Conservation (phyloP, 192 early-diverging fungal species). For the Diversispora epigaea region DNA sequence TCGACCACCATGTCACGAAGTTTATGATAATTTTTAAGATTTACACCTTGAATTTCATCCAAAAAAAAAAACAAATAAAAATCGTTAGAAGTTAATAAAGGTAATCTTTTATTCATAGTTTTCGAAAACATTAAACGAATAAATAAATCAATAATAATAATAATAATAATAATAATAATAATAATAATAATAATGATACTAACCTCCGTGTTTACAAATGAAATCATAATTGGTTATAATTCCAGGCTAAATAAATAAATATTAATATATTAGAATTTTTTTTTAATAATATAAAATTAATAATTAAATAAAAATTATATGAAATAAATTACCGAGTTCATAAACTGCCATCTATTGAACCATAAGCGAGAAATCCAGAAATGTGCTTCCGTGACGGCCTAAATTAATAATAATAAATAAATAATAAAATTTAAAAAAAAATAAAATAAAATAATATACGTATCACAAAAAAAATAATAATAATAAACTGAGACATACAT, state of each 20-base stretch:
- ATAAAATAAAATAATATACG: background rate
- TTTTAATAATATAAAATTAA: background rate
- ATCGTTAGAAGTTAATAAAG: background rate
- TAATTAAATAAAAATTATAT: background rate
- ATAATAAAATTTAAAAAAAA: background rate
- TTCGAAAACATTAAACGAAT: background rate
- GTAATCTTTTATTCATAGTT: no score
- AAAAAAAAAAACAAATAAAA: background rate
- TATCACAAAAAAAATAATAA: background rate
- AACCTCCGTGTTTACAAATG: constrained; percentile 44
- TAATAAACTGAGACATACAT: background rate
- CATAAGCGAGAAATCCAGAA: constrained; percentile 42
- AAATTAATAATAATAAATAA: background rate
- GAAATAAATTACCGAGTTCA: constrained; percentile 32
- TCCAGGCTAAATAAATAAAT: constrained; percentile 36
- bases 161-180: background rate
- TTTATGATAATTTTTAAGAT: constrained; percentile 34
- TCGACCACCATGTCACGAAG: constrained; percentile 40
- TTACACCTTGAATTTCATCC: constrained; percentile 35
- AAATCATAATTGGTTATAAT: constrained; percentile 48
- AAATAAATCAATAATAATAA: background rate
- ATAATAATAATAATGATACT: background rate
- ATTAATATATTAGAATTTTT: background rate
- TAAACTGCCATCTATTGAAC: constrained; percentile 41
- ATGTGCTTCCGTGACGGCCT: background rate